phyloP scores from a whole-genome alignment of 768 basidiomycete genomes.

The Mycena rebaudengoi region DNA sequence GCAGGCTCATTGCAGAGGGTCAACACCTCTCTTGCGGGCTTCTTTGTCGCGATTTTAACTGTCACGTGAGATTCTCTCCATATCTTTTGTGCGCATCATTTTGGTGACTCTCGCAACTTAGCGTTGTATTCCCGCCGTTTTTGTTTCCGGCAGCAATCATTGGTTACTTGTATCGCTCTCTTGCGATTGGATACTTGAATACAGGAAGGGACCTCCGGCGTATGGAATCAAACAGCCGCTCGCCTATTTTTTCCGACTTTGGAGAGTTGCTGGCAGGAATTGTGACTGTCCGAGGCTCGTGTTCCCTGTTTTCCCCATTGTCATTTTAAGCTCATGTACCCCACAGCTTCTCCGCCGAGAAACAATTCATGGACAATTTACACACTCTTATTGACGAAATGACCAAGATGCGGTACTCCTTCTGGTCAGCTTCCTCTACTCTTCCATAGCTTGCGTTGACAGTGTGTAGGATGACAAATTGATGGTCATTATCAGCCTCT shows the following conservation, averaged over 20 bases:
- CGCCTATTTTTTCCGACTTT: conserved; percentile 86
- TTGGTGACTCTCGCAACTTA: conserved; percentile 30
- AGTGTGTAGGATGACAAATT: conserved; percentile 57
- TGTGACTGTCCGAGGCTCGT: conserved; percentile 71
- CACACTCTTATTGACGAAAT: conserved; percentile 80
- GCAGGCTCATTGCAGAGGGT: conserved; percentile 77
- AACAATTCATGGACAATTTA: conserved; percentile 77
- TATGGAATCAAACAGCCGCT: conserved; percentile 92
- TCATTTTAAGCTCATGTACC: neutral
- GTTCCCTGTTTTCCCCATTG: neutral
- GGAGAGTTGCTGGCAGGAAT: conserved; percentile 87
- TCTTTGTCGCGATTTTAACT: conserved; percentile 78
- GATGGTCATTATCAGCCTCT: conserved; percentile 53
- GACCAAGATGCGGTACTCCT: conserved; percentile 79
- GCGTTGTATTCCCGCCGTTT: conserved; percentile 84
- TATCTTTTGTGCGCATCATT: conserved; percentile 30
- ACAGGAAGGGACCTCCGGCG: conserved; percentile 89
- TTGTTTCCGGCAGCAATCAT: conserved; percentile 74
- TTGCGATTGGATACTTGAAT: conserved; percentile 77
- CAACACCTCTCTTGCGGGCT: conserved; percentile 78
- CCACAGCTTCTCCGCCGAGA: conserved; percentile 81
- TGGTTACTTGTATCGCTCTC: conserved; percentile 74
- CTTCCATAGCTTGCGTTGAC: conserved; percentile 35
- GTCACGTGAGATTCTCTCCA: conserved; percentile 66
- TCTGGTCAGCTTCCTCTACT: conserved; percentile 68